phyloP scores from a whole-genome alignment of 208 protist genomes.

The Vickermania ingenoplastis region DNA sequence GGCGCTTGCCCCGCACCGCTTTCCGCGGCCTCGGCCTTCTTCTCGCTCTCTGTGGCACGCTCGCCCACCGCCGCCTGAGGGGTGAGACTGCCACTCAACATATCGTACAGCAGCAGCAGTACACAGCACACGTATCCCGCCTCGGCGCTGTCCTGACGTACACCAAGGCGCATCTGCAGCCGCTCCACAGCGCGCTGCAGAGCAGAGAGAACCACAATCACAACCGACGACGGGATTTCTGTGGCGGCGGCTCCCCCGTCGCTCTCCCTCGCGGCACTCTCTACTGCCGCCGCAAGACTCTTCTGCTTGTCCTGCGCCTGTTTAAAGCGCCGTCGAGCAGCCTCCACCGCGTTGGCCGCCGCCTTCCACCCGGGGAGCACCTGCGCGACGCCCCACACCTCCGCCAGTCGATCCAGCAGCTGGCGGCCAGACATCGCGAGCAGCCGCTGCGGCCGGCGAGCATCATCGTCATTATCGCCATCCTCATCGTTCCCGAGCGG shows the following conservation, averaged over 20 bases:
- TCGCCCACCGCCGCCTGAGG: too few relatives aligned
- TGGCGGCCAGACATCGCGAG: not conserved
- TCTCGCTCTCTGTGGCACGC: not conserved
- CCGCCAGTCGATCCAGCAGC: not conserved
- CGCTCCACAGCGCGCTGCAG: constrained; percentile 18
- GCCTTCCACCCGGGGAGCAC: not conserved
- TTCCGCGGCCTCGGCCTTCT: not conserved
- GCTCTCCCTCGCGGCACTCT: not conserved
- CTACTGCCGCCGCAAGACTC: not conserved
- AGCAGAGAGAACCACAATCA: not conserved
- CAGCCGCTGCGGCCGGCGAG: not conserved
- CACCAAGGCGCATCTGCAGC: constrained; percentile 45
- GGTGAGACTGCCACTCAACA: constrained; percentile 28
- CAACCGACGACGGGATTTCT: not conserved
- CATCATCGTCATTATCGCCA: too few relatives aligned
- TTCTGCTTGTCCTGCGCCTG: not conserved
- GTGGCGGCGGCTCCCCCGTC: too few relatives aligned
- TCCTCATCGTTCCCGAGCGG: not conserved
- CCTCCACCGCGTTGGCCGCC: not conserved
- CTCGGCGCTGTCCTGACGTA: constrained; percentile 26
- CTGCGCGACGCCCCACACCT: not conserved
- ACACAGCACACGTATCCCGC: constrained; percentile 51
- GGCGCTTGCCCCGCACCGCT: too few relatives aligned
- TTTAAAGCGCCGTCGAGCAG: too few relatives aligned
- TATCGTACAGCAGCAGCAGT: constrained; percentile 75